Base-by-base conservation (phyloP, 441 rosid species). In the Euphorbia celastroides region DNA sequence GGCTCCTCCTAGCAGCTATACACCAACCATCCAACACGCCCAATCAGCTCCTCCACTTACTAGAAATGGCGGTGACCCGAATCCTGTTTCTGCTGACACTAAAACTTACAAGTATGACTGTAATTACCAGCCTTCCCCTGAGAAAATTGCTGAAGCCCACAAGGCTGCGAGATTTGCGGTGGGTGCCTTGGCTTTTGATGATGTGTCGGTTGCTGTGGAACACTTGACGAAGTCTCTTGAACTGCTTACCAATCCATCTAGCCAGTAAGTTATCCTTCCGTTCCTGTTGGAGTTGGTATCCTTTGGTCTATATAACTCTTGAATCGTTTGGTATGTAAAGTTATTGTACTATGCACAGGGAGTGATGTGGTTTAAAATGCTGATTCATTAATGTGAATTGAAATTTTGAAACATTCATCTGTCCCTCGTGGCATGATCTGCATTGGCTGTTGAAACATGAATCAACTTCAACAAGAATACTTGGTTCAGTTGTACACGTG, bases 151-250 rank as follows among this genome's bases (percentile, higher is more conserved):
- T 0, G 97, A 89, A 78, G 99, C 99, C 60, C 97, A 85, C 73
- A 93, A 93, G 75, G 96, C 97, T 71, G 99, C 97, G 5, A 83
- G 95, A 77, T 91, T 91, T 72, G 99, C 96, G 0, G 99, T 93
- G 60, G 95, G 96, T 65, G 96, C 99, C 62, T 72, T 91, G 77
- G 99, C 97, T 46, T 93, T 93, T 26, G 99, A 93, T 77, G 99
- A 91, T 55, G 86, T 93, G 57, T 77, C 91, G 2, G 71, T 87
- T 67, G 96, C 96, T 4, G 93, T 93, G 20, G 99, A 89, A 66
- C 75, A 70, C 82, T 76, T 93, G 42, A 83, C 30, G 78, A 88
- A 93, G 70, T 83, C 99, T 19, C 97, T 91, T 22, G 99, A 93
- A 71, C 72, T 89, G 84, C 88, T 93, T 56, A 93, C 99, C 9